Evolutionary conservation across 495 filamentous ascomycete genomes (phyloP), one percentile per base, ranked within the genome.

Genomic region (Penicillium canariense): DNA sequence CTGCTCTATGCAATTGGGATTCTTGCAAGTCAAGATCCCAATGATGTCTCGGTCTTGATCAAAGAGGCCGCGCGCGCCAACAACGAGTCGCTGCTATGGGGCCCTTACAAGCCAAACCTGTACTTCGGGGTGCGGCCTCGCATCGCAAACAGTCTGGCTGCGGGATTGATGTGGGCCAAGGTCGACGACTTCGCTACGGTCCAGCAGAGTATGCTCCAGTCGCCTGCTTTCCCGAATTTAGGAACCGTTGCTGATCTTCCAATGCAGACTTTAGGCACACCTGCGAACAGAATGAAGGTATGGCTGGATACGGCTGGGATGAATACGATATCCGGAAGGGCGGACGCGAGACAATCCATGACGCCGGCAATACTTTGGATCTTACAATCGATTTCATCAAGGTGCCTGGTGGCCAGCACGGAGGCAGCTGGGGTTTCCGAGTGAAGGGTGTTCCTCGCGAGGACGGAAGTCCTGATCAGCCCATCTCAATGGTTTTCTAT

Each of bases 241-340:
- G 10, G 7, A 20, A 54, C 27, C 32, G 14, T 31, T 28, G 34
- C 52, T 50, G 35, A 58, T 39, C n/a, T 14, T 30, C 12, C 25
- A 47, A 53, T 34, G 3, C 72, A 96, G 91, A 84, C 65, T 84
- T 97, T 59, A 86, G 94, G 55, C 88, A 97, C 68, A 96, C 95
- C 0, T 98, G 94, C 71, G 94, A 97, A 66, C 94, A 98, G 69
- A 80, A 92, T 67, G 90, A 96, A 66, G 88, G 86, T 53, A 96
- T 98, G 87, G 85, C 84, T 36, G 91, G 94, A 31, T 98, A 98
- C 67, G 94, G 93, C 54, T 98, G 94, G 94, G 93, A 97, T 58
- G 77, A 94, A 62, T 98, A 95, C 72, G 94, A 97, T 68, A 84
- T 89, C 18, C 80, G 94, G 44, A 85, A 78, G 38, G 94, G 94